Evolutionary conservation across 2,329 filamentous ascomycete genomes (phyloP), one percentile per base, ranked within the genome.

Genomic region (Hymenoscyphus linearis): DNA sequence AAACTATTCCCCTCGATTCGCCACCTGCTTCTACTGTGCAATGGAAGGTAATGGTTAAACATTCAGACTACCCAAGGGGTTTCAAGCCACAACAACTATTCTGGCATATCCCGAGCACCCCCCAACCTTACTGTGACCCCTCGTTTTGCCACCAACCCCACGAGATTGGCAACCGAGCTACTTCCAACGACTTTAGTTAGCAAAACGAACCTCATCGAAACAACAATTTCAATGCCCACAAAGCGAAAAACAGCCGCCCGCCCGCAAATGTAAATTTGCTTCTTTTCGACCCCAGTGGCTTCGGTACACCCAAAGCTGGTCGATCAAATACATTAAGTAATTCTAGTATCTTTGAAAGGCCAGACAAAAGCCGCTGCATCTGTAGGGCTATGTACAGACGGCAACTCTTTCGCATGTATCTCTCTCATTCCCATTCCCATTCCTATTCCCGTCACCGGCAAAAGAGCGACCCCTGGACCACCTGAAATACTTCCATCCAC

Each of bases 321-420:
- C 55, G 55, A 57, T 57, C 36, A 55, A 26, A 25, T 57, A 44
- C 14, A 57, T 25, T 55, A 36, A 31, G 37, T 55, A 36, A 31
- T 37, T 34, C 26, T 27, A 22, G 61, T 57, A 37, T 12, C 36
- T 44, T 18, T 36, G 55, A 26, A 40, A 22, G 26, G 34, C 26
- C 53, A 16, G 31, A 25, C 26, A 25, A 22, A 31, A 25, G 34
- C 40, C 9, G 10, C 40, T 47, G 26, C 26, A 27, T 47, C 22
- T 44, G 36, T 57, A 26, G 10, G n/a, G 34, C 26, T 14, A 40
- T 57, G 55, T 57, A 44, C 55, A 34, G n/a, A 47, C 6, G 18
- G 18, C 9, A 27, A 22, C 18, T 10, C n/a, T 16, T n/a, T 35
- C n/a, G 40, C 40, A 9, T 47, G 40, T 47, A 47, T 22, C 9